These are phyloP conservation scores for Macrophomina phaseolina DNA, from an alignment of 2,329 filamentous ascomycete species.

Conservation along the genomic window DNA sequence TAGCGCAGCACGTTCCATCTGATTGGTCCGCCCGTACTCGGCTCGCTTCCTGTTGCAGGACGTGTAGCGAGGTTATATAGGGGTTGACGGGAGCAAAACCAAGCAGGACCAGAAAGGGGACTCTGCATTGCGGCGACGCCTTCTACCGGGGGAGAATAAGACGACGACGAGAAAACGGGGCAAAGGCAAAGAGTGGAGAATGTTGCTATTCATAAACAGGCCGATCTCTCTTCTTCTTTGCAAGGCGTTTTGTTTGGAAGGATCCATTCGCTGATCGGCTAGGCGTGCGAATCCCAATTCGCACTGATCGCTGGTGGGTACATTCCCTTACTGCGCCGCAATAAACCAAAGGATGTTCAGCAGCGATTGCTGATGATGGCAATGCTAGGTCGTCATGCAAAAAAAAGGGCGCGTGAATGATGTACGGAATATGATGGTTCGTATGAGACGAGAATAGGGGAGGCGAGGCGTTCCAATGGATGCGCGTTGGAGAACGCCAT, in stretches of 20 bases:
- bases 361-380: neutral
- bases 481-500: neutral
- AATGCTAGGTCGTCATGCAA: too few relatives aligned
- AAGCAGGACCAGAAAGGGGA: neutral
- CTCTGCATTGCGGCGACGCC: neutral
- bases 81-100: neutral
- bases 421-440: neutral
- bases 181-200: too few relatives aligned
- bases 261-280: too few relatives aligned
- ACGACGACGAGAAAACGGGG: too few relatives aligned
- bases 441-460: neutral
- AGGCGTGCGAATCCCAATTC: too few relatives aligned
- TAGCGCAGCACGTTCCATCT: neutral
- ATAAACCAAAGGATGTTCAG: neutral
- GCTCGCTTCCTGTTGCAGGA: neutral
- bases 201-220: too few relatives aligned
- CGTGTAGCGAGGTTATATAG: slow-evolving; percentile 4
- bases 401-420: too few relatives aligned
- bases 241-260: too few relatives aligned
- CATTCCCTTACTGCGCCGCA: neutral
- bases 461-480: neutral
- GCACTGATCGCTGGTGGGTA: neutral
- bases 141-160: too few relatives aligned
- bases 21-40: neutral
- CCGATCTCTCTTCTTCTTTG: too few relatives aligned